phyloP scores from a whole-genome alignment of 2,329 filamentous ascomycete genomes.

The Colletotrichum salicis region DNA sequence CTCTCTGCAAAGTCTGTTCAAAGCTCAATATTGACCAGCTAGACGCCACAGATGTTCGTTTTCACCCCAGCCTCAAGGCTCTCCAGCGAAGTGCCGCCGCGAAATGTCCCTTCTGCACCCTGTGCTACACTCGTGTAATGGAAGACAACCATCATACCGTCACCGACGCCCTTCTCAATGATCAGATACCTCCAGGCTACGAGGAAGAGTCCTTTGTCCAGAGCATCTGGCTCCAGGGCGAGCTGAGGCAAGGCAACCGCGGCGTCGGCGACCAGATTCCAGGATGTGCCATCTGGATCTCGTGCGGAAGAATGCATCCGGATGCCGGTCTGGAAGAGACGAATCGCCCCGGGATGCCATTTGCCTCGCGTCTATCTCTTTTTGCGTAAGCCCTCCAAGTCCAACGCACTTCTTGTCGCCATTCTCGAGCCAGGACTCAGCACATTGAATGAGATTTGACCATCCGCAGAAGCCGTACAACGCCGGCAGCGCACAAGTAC shows the following conservation, averaged over 20 bases:
- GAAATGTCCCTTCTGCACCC: slow-evolving; percentile 5
- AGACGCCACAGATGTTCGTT: slow-evolving; percentile 6
- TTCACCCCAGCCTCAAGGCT: not conserved
- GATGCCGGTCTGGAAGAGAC: not conserved
- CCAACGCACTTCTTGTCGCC: no score
- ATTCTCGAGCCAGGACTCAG: not conserved
- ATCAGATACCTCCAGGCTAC: not conserved
- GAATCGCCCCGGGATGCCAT: not conserved
- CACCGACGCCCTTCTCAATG: slow-evolving; percentile 1
- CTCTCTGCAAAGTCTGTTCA: not conserved
- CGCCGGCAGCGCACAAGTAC: not conserved
- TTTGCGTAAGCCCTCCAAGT: not conserved
- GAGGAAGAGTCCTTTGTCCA: not conserved
- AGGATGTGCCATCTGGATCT: slow-evolving; percentile 2
- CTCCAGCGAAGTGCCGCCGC: not conserved
- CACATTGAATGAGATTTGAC: not conserved
- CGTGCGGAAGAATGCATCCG: not conserved
- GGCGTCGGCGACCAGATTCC: not conserved
- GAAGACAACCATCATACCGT: not conserved
- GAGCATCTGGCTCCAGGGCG: slow-evolving; percentile 16
- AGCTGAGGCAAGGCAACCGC: not conserved
- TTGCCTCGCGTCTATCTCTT: not conserved
- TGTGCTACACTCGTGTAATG: not conserved
- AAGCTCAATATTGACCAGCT: not conserved
- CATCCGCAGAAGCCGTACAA: not conserved